Percentiles rank a stretch among this genome's conserved stretches.
Evolutionary conservation across 2,329 filamentous ascomycete species (phyloP).

Genomic region (Colletotrichum limetticola): DNA sequence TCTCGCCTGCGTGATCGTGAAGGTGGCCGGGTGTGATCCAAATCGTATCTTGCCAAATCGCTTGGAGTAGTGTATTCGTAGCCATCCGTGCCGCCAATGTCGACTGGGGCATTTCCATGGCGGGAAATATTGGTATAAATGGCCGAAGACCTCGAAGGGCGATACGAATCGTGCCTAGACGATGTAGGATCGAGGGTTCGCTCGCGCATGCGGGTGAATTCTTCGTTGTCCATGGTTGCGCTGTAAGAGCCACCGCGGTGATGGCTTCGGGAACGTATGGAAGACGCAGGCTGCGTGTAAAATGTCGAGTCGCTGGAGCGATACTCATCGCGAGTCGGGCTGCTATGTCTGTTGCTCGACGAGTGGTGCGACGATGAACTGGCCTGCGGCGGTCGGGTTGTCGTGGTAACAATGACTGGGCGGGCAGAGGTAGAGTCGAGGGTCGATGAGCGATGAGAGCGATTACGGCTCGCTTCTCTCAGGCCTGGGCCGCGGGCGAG

Average conservation of each 20-base stretch:
- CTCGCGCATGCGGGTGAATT: slow-evolving; percentile 61
- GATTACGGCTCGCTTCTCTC: slow-evolving; percentile 59
- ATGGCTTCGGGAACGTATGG: slow-evolving; percentile 61
- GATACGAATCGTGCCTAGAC: slow-evolving; percentile 56
- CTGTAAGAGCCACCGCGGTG: slow-evolving; percentile 56
- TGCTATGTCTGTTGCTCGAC: slow-evolving; percentile 48
- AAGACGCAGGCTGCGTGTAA: slow-evolving; percentile 68
- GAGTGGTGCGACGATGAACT: slow-evolving; percentile 48
- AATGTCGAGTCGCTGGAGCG: slow-evolving; percentile 64
- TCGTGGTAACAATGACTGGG: slow-evolving; percentile 68
- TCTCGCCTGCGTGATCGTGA: slow-evolving; percentile 58
- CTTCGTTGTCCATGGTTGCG: slow-evolving; percentile 61
- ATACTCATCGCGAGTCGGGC: slow-evolving; percentile 63
- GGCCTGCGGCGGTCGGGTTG: slow-evolving; percentile 52
- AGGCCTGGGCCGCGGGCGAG: slow-evolving; percentile 57
- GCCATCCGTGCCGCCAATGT: slow-evolving; percentile 65
- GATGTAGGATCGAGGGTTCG: slow-evolving; percentile 56
- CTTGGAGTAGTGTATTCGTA: slow-evolving; percentile 74
- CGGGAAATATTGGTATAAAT: slow-evolving; percentile 57
- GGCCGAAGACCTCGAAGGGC: slow-evolving; percentile 57
- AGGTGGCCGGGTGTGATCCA: slow-evolving; percentile 61
- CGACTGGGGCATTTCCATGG: slow-evolving; percentile 55
- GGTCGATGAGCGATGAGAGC: slow-evolving; percentile 57
- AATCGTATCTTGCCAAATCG: slow-evolving; percentile 70
- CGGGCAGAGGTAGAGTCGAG: slow-evolving; percentile 61